phyloP scores from a whole-genome alignment of 768 basidiomycete species.

The Auriscalpium vulgare region DNA sequence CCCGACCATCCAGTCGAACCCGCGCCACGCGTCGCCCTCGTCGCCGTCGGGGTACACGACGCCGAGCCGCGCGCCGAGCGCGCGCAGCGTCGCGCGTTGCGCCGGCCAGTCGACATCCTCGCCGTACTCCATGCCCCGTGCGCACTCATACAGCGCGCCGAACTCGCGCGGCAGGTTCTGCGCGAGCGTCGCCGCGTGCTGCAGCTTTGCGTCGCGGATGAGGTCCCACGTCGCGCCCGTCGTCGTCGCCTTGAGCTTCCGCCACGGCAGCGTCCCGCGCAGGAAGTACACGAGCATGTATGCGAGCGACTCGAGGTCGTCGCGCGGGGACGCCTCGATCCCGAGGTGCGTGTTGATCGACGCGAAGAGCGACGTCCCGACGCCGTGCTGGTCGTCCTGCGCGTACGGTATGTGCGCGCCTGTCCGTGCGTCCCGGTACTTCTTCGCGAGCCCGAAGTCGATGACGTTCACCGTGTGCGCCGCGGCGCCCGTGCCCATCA shows the following conservation, averaged over 20 bases:
- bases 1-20: slow-evolving; percentile 15
- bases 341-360: slow-evolving; percentile 71
- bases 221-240: slow-evolving; percentile 69
- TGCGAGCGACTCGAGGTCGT: slow-evolving; percentile 72
- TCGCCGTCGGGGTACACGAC: slow-evolving; percentile 9
- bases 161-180: slow-evolving; percentile 76
- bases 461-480: slow-evolving; percentile 82
- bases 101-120: slow-evolving; percentile 88
- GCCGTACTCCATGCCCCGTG: slow-evolving; percentile 76
- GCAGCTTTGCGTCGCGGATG: slow-evolving; percentile 66
- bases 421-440: slow-evolving; percentile 60
- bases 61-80: slow-evolving; percentile 22
- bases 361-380: slow-evolving; percentile 72
- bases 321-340: slow-evolving; percentile 66
- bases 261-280: slow-evolving; percentile 72
- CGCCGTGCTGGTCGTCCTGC: slow-evolving; percentile 69
- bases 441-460: slow-evolving; percentile 80
- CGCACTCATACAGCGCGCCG: slow-evolving; percentile 70
- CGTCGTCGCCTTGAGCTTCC: slow-evolving; percentile 57
- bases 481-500: slow-evolving; percentile 80
- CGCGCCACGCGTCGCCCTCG: slow-evolving; percentile 12
- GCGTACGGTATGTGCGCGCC: slow-evolving; percentile 63
- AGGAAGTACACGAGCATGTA: slow-evolving; percentile 83
- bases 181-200: slow-evolving; percentile 53
- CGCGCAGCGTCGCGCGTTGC: slow-evolving; percentile 63